Evolutionary conservation across 768 basidiomycete species (phyloP).

Genomic region (Mycena albidolilacea): DNA sequence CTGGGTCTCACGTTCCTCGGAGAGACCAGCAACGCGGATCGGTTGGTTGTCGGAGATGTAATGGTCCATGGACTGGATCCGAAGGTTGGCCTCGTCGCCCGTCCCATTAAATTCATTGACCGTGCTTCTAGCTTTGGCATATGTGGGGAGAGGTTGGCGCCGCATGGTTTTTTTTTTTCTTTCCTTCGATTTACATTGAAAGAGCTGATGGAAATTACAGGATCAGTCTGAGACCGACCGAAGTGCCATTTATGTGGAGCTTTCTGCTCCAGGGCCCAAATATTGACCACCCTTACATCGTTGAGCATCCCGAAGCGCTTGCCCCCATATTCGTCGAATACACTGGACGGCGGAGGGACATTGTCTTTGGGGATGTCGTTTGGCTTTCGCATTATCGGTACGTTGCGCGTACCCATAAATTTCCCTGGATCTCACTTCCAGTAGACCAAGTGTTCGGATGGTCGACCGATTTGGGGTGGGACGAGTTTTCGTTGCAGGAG

Average conservation of each 20-base stretch:
- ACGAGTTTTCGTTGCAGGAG: conserved; percentile 61
- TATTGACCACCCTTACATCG: conserved; percentile 41
- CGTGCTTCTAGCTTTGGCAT: conserved; percentile 57
- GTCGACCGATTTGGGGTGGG: conserved; percentile 55
- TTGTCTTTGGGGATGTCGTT: conserved; percentile 44
- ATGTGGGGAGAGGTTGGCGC: conserved; percentile 60
- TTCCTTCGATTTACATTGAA: background rate
- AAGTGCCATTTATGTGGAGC: conserved; percentile 48
- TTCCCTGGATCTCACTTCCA: background rate
- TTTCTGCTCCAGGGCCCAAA: conserved; percentile 48
- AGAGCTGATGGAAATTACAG: conserved; percentile 33
- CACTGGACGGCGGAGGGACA: conserved; percentile 42
- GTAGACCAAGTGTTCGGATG: conserved; percentile 60
- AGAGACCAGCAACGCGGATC: conserved; percentile 47
- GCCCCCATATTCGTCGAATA: conserved; percentile 36
- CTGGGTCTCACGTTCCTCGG: conserved; percentile 47
- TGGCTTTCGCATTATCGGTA: conserved; percentile 45
- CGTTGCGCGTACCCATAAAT: background rate
- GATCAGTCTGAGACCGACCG: conserved; percentile 52
- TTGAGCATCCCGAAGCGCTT: conserved; percentile 39
- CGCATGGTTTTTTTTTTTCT: conserved; percentile 49
- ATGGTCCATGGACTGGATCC: conserved; percentile 56
- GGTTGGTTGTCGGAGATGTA: conserved; percentile 52
- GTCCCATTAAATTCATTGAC: background rate
- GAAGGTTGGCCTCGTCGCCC: conserved; percentile 48